Evolutionary conservation across 1,139 yeast genomes (phyloP), one percentile per base, ranked within the genome.

Genomic region (Pichia sp.): DNA sequence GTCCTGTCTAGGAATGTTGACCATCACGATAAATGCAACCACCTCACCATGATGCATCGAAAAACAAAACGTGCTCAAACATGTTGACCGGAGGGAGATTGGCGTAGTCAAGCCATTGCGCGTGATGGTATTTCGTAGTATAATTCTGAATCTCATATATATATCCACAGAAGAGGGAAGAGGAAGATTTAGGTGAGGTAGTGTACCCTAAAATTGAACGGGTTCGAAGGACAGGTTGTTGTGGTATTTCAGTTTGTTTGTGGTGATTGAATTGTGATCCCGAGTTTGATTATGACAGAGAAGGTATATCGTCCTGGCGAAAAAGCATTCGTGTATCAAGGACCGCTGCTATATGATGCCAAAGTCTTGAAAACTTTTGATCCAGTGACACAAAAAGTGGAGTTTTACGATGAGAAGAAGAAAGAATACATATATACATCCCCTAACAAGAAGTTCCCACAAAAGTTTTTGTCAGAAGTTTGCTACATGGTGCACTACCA

Each of bases 321-420:
- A n/a, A 58, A 55, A 49, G 67, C 59, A 3, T 73, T 89, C 61
- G 96, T 96, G 13, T 91, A 80, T 66, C 97, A 91, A 66, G 97
- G 97, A 0, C 96, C 96, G 3, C 69, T 91, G 59, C 77, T 91
- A 12, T 91, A 91, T 65, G 96, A 90, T 68, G 96, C 97, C 57
- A 88, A 87, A 65, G 79, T 91, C 18, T 64, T 87, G 49, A 81
- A 81, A 62, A 70, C 77, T 1, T 88, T 84, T 66, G 80, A 81
- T 54, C 82, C 85, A 1, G 74, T 75, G 36, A 56, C 72, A 5
- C 70, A 70, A 52, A 60, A 61, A 28, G 74, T 79, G 3, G 70
- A 72, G 26, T 66, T 70, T 13, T 71, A 70, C 31, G 82, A 78
- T 37, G 60, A 58, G 18, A 62, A 60, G 49, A 44, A 54, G n/a